Conservation (phyloP, 1,284 basidiomycete species). For the Cryptococcus deneoformans region DNA sequence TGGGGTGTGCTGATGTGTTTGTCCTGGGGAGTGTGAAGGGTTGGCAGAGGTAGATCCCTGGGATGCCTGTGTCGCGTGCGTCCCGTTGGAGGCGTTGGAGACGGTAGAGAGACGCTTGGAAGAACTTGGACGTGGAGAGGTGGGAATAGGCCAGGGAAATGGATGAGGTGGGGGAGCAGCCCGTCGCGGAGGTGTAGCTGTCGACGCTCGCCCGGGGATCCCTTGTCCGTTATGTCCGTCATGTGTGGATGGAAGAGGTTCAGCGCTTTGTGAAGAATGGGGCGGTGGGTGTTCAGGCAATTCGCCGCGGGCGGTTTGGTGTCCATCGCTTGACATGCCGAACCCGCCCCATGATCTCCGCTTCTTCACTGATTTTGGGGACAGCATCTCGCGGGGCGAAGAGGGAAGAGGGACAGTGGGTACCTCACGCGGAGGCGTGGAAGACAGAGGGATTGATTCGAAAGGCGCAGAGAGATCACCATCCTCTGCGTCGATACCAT, state of each 20-base stretch:
- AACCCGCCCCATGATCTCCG: slow-evolving; percentile 23
- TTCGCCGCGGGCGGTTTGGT: slow-evolving; percentile 14
- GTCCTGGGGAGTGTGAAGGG: not conserved
- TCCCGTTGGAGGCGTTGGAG: slow-evolving; percentile 1
- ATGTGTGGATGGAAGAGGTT: not conserved
- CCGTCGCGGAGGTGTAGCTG: slow-evolving; percentile 10
- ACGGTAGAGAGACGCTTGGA: slow-evolving; percentile 16
- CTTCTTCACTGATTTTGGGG: slow-evolving; percentile 5
- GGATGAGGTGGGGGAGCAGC: slow-evolving; percentile 45
- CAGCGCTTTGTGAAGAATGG: not conserved
- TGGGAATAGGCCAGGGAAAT: slow-evolving; percentile 38
- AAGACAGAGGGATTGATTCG: slow-evolving; percentile 37
- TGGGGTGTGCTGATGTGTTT: not conserved
- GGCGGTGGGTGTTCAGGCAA: slow-evolving; percentile 11
- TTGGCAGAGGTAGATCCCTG: not conserved
- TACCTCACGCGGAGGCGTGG: slow-evolving; percentile 13
- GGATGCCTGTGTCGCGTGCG: not conserved
- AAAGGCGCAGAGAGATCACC: slow-evolving; percentile 28
- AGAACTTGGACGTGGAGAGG: slow-evolving; percentile 6
- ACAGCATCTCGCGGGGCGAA: slow-evolving; percentile 12
- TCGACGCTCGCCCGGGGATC: not conserved
- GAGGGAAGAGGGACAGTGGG: slow-evolving; percentile 16
- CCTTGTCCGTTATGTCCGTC: not conserved
- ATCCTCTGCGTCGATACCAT: slow-evolving; percentile 7
- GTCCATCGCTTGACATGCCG: slow-evolving; percentile 19